Percentiles rank a stretch among this genome's conserved stretches.
phyloP scores from a whole-genome alignment of 1,284 basidiomycete species.

The Apiotrichum domesticum region DNA sequence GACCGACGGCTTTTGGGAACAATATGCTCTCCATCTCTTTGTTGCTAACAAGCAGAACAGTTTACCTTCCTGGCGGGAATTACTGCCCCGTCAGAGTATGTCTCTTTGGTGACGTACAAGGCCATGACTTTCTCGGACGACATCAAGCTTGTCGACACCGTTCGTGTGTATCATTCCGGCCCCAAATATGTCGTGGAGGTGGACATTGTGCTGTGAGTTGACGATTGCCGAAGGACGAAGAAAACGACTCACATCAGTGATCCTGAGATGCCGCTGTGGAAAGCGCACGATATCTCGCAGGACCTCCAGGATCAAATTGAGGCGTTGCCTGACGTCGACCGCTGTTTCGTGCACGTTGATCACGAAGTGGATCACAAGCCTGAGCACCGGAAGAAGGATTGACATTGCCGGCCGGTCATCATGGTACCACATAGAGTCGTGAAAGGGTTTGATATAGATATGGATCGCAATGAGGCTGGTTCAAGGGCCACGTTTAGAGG shows the following conservation, averaged over 20 bases:
- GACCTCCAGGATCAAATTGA: constrained; percentile 92
- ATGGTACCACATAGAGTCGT: too few relatives aligned
- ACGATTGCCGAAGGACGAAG: too few relatives aligned
- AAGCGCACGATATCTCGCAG: constrained; percentile 88
- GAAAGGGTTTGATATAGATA: too few relatives aligned
- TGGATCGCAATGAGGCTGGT: too few relatives aligned
- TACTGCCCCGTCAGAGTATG: constrained; percentile 82
- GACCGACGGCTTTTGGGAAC: background rate
- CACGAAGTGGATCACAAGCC: constrained; percentile 73
- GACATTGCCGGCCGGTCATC: too few relatives aligned
- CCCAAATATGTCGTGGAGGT: constrained; percentile 88
- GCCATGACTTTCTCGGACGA: constrained; percentile 78
- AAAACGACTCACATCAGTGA: constrained; percentile 44
- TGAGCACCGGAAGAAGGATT: constrained; percentile 25
- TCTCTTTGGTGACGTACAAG: constrained; percentile 89
- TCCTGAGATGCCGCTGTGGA: constrained; percentile 79
- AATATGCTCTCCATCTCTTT: too few relatives aligned
- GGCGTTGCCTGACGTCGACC: constrained; percentile 79
- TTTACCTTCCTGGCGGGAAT: constrained; percentile 86
- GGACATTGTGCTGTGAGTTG: constrained; percentile 70
- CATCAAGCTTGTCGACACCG: constrained; percentile 81
- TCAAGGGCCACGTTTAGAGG: too few relatives aligned
- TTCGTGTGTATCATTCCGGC: constrained; percentile 69
- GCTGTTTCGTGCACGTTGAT: constrained; percentile 90
- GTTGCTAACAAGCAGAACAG: constrained; percentile 48